These are phyloP conservation scores for Diaporthe amygdali DNA, from an alignment of 2,329 filamentous ascomycete species.

Conservation along the genomic window DNA sequence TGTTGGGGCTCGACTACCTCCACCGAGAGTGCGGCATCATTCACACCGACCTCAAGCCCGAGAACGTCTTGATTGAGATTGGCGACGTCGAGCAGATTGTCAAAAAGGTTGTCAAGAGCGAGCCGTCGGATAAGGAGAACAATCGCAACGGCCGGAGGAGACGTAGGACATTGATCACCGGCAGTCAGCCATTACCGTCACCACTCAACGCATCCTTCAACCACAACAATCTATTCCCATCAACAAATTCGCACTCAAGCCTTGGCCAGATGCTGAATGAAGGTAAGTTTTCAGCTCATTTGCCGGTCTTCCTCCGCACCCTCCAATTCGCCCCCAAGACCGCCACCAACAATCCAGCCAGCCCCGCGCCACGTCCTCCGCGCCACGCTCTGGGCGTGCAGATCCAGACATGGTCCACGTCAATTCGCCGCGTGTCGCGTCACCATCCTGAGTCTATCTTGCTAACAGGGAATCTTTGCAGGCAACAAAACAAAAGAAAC, in stretches of 20 bases:
- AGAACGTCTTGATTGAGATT: slow-evolving; percentile 98
- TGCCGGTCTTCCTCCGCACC: neutral
- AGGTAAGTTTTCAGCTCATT: slow-evolving; percentile 53
- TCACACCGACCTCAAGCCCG: slow-evolving; percentile 95
- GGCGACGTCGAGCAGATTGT: slow-evolving; percentile 99
- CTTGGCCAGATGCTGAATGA: slow-evolving; percentile 86
- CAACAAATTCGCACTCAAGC: slow-evolving; percentile 71
- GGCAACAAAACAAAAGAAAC: slow-evolving; percentile 45
- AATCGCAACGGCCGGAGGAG: slow-evolving; percentile 90
- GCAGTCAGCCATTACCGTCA: slow-evolving; percentile 93
- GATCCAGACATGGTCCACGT: neutral
- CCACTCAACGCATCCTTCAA: slow-evolving; percentile 93
- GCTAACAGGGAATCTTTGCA: slow-evolving; percentile 25
- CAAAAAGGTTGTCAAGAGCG: slow-evolving; percentile 90
- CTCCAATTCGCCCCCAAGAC: neutral
- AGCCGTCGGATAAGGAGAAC: slow-evolving; percentile 77
- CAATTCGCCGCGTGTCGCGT: neutral
- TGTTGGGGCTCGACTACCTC: slow-evolving; percentile 93
- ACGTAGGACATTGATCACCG: slow-evolving; percentile 92
- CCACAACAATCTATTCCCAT: slow-evolving; percentile 72
- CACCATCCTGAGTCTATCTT: neutral
- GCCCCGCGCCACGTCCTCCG: neutral
- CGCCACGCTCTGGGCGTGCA: neutral
- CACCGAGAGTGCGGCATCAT: slow-evolving; percentile 99
- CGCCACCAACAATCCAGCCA: neutral